phyloP scores from a whole-genome alignment of 2,329 filamentous ascomycete genomes.

The Penicillium sp. region DNA sequence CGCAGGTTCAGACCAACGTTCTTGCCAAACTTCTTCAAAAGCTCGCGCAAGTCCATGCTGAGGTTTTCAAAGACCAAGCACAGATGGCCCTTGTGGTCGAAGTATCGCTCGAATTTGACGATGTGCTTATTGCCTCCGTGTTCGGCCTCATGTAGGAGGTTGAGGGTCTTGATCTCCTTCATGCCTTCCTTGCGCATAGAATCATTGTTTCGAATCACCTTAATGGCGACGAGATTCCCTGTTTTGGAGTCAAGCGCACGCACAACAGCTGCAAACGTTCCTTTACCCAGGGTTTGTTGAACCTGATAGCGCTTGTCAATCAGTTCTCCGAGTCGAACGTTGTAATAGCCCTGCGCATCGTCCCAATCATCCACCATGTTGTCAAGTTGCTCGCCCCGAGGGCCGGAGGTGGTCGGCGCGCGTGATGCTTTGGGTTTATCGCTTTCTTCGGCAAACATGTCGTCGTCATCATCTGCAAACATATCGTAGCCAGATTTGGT shows the following conservation, averaged over 20 bases:
- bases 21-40: slow-evolving; percentile 92
- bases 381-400: slow-evolving; percentile 61
- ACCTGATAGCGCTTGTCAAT: slow-evolving; percentile 88
- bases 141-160: slow-evolving; percentile 83
- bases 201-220: slow-evolving; percentile 97
- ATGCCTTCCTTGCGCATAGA: slow-evolving; percentile 86
- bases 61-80: slow-evolving; percentile 98
- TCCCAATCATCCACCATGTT: slow-evolving; percentile 90
- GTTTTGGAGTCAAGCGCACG: slow-evolving; percentile 77
- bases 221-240: slow-evolving; percentile 83
- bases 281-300: slow-evolving; percentile 82
- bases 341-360: slow-evolving; percentile 95
- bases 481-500: slow-evolving; percentile 60
- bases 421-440: slow-evolving; percentile 49
- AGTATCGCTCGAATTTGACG: slow-evolving; percentile 81
- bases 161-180: slow-evolving; percentile 90
- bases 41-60: slow-evolving; percentile 86
- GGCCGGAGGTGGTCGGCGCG: slow-evolving; percentile 51
- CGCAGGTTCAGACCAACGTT: slow-evolving; percentile 88
- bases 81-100: slow-evolving; percentile 92
- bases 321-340: slow-evolving; percentile 87
- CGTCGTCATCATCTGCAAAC: slow-evolving; percentile 67
- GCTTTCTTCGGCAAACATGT: slow-evolving; percentile 86
- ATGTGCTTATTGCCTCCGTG: slow-evolving; percentile 89
- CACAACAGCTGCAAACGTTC: slow-evolving; percentile 97